phyloP scores from a whole-genome alignment of 2,329 filamentous ascomycete genomes.

The Ilyonectria robusta region DNA sequence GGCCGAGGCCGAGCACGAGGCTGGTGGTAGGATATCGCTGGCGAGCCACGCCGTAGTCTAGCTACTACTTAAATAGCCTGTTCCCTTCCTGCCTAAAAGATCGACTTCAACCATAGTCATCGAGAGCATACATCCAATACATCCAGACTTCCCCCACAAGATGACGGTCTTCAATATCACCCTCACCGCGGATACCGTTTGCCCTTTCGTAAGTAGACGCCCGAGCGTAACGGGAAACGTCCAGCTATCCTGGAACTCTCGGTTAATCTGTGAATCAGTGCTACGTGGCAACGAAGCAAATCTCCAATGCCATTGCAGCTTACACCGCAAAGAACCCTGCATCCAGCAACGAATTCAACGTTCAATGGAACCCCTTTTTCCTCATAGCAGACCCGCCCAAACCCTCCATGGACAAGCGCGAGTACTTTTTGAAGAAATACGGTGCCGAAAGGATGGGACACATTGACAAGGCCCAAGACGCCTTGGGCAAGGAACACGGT shows the following conservation, averaged over 20 bases:
- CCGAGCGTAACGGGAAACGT: not conserved
- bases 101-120: not conserved
- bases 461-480: not conserved
- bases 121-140: not conserved
- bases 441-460: not conserved
- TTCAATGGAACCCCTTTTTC: not conserved
- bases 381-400: not conserved
- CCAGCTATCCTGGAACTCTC: not conserved
- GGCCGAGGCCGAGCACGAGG: too few relatives aligned
- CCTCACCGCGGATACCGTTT: not conserved
- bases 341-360: not conserved
- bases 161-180: not conserved
- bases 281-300: not conserved
- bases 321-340: not conserved
- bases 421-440: not conserved
- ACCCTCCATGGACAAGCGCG: not conserved
- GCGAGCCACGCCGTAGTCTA: too few relatives aligned
- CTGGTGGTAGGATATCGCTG: too few relatives aligned
- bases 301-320: not conserved
- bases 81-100: too few relatives aligned
- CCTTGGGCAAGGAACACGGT: not conserved
- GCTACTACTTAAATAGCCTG: too few relatives aligned
- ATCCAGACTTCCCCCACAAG: not conserved
- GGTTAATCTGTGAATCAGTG: not conserved
- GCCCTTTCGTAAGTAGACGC: not conserved